A percentile compares a stretch with the other conserved stretches of the same genome.
Conservation (phyloP, 1,284 basidiomycete genomes). For the Ganoderma leucocontextum region DNA sequence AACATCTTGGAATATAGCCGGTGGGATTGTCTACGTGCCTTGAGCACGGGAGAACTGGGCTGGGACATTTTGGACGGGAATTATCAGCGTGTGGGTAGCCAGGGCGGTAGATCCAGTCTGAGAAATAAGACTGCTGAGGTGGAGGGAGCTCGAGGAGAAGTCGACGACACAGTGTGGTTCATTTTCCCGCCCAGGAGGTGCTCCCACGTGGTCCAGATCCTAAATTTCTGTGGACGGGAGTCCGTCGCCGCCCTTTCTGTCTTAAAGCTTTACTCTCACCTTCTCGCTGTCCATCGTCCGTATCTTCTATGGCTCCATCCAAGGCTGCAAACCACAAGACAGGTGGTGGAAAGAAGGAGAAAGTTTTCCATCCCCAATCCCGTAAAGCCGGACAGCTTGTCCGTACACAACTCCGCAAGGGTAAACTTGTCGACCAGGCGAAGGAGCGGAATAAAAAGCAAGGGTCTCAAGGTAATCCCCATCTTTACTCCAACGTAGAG, state of each 20-base stretch:
- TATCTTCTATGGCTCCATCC: constrained; percentile 40
- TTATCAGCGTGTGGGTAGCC: background rate
- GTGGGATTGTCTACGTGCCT: constrained; percentile 26
- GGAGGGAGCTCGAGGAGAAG: background rate
- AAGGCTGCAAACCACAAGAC: constrained; percentile 35
- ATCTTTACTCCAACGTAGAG: background rate
- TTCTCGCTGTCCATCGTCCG: background rate
- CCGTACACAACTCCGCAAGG: constrained; percentile 75
- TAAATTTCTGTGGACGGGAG: background rate
- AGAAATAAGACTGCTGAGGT: background rate
- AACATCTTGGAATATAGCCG: constrained; percentile 26
- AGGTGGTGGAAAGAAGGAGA: constrained; percentile 65
- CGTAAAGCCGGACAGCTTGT: constrained; percentile 84
- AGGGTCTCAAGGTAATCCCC: constrained; percentile 57
- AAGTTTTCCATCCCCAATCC: constrained; percentile 82
- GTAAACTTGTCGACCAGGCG: constrained; percentile 68
- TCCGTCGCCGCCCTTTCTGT: background rate
- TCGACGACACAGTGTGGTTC: background rate
- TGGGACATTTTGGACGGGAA: constrained; percentile 17
- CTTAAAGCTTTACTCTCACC: background rate
- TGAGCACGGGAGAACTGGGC: constrained; percentile 33
- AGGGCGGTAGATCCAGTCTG: background rate
- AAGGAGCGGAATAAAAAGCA: constrained; percentile 66
- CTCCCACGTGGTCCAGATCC: constrained; percentile 23
- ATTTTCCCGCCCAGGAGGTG: background rate